Base-by-base conservation (phyloP, 1,139 yeast species). In the Yamadazyma membranifaciens region DNA sequence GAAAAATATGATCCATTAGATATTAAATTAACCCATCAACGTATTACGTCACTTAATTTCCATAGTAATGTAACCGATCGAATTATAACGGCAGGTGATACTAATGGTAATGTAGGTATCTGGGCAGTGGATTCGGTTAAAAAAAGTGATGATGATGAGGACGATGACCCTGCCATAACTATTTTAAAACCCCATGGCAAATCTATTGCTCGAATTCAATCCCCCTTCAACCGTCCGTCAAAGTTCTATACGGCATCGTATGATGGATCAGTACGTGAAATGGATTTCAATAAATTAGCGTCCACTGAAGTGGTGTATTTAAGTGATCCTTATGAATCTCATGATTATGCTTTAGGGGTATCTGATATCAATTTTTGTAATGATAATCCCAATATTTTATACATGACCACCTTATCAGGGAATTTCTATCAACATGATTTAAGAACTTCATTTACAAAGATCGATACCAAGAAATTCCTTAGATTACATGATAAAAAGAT, bases 401-500 rank as follows among this genome's bases (percentile, higher is more conserved):
- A 81, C 54, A 73, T 87, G 59, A 79, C 96, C 0, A 89, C 97
- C 0, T 65, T 89, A 38, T 70, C 76, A 9, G 98, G 98, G 1
- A 81, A 82, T 44, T 84, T 91, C 57, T 80, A 85, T 29, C 73
- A 70, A 22, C 73, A 83, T 45, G 98, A 91, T 59, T 44, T 80
- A 7, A 69, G 98, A 47, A 65, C 72, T n/a, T 49, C 52, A 6
- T 65, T 65, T 44, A 62, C 61, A 25, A 52, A 63, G 2, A 56
- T 67, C 33, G 51, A 55, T 6, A 51, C 51, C 11, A 55, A 57
- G 14, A 57, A 63, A 10, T 60, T 79, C 10, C 64, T 80, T 29
- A 71, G 95, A 48, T 61, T 88, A 25, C 89, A 89, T 45, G 95
- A 87, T 54, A 89, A 91, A 57, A 92, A 92, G 57, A 88, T 91